A percentile compares a stretch with the other conserved stretches of the same genome.
Evolutionary conservation across 2,329 filamentous ascomycete species (phyloP).

Genomic region (Pyricularia pennisetigena): DNA sequence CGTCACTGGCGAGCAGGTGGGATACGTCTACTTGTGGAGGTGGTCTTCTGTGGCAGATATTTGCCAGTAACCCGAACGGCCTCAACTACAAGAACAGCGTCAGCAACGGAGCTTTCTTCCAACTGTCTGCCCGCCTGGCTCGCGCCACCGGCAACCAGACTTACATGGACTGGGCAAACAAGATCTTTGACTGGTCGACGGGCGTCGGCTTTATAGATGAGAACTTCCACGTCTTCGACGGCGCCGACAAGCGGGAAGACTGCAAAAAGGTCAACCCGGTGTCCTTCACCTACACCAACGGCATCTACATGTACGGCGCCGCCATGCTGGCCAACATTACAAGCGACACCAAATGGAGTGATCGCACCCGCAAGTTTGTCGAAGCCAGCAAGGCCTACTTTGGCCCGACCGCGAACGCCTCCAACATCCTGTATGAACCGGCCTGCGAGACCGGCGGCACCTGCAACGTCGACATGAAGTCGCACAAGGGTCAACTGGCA

Average conservation of each 20-base stretch:
- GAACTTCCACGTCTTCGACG: constrained; percentile 50
- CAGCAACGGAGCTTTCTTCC: constrained; percentile 75
- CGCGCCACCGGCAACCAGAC: constrained; percentile 58
- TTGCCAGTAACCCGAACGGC: constrained; percentile 59
- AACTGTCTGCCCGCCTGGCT: constrained; percentile 66
- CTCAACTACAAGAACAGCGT: constrained; percentile 78
- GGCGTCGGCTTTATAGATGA: constrained; percentile 46
- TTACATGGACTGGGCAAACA: constrained; percentile 57
- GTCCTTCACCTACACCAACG: constrained; percentile 57
- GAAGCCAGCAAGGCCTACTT: constrained; percentile 43
- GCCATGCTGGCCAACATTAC: constrained; percentile 55
- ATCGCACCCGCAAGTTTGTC: constrained; percentile 41
- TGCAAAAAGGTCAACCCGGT: constrained; percentile 42
- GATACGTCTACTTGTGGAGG: constrained; percentile 57
- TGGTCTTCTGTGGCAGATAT: constrained; percentile 77
- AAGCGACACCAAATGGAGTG: constrained; percentile 37
- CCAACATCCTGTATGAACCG: constrained; percentile 54
- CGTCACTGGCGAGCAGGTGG: constrained; percentile 62
- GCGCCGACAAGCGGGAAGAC: constrained; percentile 42
- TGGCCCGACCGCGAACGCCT: constrained; percentile 36
- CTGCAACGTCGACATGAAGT: constrained; percentile 56
- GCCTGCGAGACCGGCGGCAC: constrained; percentile 49
- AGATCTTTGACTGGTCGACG: constrained; percentile 56
- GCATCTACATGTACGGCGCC: constrained; percentile 55
- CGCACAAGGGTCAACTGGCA: constrained; percentile 59